Evolutionary conservation across 306 rosid genomes (phyloP), one percentile per base, ranked within the genome.

Genomic region (Gastrolobium bilobum): DNA sequence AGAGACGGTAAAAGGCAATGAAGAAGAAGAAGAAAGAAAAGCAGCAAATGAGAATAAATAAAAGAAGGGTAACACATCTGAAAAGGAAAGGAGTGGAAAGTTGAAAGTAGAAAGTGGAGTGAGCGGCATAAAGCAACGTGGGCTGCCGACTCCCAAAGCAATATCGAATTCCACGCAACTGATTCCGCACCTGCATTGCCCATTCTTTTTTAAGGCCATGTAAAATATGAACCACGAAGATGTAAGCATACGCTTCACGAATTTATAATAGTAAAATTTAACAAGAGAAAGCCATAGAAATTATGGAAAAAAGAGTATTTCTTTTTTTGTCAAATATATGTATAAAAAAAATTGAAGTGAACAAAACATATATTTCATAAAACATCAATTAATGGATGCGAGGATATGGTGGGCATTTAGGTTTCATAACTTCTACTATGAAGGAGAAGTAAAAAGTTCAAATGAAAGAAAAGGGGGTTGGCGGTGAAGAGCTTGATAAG

Each of bases 151-250:
- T n/a, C 69, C 52, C 50, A 58, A 76, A 77, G 52, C 5, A 77
- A 71, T 80, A 60, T 81, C 83, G 77, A 81, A 76, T 35, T 81
- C 71, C 73, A 76, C 85, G 80, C 82, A 67, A 77, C 82, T 65
- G 26, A 65, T 79, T 60, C 54, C 82, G 51, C 60, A 56, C 40
- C 60, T 30, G 0, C 47, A 14, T n/a, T 53, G 72, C 56, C 54
- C 37, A 13, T 30, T 50, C 39, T 3, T 43, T 79, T 47, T 60
- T 71, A 39, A 31, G 6, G 4, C 68, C 77, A 84, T 70, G 52
- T 33, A 8, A 42, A 67, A 26, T 72, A 66, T 10, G 10, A 56
- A 31, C 74, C 69, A 77, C 29, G 7, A 39, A 56, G 35, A 13
- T 40, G 4, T 62, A 46, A 50, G 53, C 74, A 15, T 3, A 46